Evolutionary conservation across 352 stramenopile genomes (phyloP).

Genomic region (Pythium phragmitis): DNA sequence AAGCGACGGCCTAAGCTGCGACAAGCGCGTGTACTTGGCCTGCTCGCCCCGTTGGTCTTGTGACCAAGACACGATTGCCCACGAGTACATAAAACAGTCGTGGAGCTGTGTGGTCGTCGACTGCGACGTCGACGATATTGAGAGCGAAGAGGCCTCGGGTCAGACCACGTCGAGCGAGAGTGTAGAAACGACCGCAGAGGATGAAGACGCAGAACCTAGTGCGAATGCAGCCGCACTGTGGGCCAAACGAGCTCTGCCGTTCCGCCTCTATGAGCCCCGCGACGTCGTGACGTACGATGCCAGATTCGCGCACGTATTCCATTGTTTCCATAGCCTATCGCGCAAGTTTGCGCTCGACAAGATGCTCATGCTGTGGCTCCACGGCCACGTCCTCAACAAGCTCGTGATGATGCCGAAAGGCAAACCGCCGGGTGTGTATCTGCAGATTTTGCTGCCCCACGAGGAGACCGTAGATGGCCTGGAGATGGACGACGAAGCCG

Average conservation of each 20-base stretch:
- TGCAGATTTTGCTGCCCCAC: conserved; percentile 52
- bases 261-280: conserved; percentile 1
- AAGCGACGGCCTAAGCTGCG: neutral
- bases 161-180: neutral
- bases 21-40: conserved; percentile 28
- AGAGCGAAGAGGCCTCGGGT: conserved; percentile 19
- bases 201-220: neutral
- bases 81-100: conserved; percentile 2
- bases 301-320: conserved; percentile 19
- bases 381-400: conserved; percentile 37
- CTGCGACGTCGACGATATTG: conserved; percentile 55
- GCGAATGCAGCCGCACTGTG: conserved; percentile 9
- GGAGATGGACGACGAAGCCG: neutral
- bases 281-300: conserved; percentile 20
- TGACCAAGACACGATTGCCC: conserved; percentile 28
- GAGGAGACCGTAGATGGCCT: neutral
- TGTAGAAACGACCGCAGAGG: too few species aligned
- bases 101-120: conserved; percentile 47
- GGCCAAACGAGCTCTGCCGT: conserved; percentile 13
- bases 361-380: conserved; percentile 37
- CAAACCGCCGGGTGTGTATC: conserved; percentile 45
- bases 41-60: conserved; percentile 30
- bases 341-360: conserved; percentile 23
- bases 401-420: conserved; percentile 55
- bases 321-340: conserved; percentile 18